These are phyloP conservation scores for Lentinula sp. DNA, from an alignment of 768 basidiomycete species.

Conservation along the genomic window DNA sequence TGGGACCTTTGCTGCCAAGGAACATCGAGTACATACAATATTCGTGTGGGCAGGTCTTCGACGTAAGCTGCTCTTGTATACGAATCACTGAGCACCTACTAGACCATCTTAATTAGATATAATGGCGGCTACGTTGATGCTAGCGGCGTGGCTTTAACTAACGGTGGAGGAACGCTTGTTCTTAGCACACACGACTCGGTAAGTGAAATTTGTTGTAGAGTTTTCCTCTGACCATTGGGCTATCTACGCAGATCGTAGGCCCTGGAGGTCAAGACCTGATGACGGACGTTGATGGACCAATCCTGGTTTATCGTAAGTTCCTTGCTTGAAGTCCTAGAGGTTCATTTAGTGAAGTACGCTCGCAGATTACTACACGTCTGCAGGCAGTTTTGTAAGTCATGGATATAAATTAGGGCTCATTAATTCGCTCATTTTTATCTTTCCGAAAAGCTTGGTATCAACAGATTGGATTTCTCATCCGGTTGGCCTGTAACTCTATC, in stretches of 20 bases:
- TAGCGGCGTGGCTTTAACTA: constrained; percentile 33
- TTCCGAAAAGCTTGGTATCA: constrained; percentile 33
- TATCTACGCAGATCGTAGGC: constrained; percentile 31
- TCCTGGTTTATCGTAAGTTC: constrained; percentile 44
- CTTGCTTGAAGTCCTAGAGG: not conserved
- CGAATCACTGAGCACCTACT: not conserved
- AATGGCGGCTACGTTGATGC: constrained; percentile 42
- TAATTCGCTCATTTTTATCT: not conserved
- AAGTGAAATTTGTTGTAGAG: constrained; percentile 6
- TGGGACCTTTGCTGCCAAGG: constrained; percentile 52
- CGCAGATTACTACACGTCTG: constrained; percentile 45
- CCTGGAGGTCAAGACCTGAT: constrained; percentile 51
- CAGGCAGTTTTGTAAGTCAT: constrained; percentile 34
- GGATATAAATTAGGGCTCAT: not conserved
- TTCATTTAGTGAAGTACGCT: not conserved
- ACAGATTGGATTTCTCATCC: constrained; percentile 39
- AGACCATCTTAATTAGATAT: constrained; percentile 19
- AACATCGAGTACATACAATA: constrained; percentile 51
- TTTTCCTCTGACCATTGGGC: not conserved
- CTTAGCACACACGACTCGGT: constrained; percentile 38
- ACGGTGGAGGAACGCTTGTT: constrained; percentile 49
- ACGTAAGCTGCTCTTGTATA: constrained; percentile 21
- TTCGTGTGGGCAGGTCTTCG: constrained; percentile 46
- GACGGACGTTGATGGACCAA: constrained; percentile 35
- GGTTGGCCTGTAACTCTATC: constrained; percentile 38